Conservation (phyloP, 768 basidiomycete genomes). For the Agaricus blazei region DNA sequence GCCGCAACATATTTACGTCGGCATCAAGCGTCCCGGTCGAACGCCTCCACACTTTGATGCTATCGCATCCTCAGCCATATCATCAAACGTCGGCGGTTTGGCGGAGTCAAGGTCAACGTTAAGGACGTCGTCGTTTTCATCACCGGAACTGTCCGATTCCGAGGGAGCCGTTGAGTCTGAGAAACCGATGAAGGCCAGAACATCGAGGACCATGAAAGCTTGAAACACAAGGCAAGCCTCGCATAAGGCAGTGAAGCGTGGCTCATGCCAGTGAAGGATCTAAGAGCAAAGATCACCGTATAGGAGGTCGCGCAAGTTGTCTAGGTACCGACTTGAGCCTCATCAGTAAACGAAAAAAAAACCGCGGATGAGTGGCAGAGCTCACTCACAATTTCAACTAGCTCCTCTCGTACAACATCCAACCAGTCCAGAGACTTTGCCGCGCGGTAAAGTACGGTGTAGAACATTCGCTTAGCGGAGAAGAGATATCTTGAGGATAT, state of each 20-base stretch:
- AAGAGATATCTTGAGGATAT: slow-evolving; percentile 81
- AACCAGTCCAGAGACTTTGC: slow-evolving; percentile 63
- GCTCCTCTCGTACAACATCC: slow-evolving; percentile 74
- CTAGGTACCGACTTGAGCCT: slow-evolving; percentile 69
- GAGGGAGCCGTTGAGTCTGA: slow-evolving; percentile 7
- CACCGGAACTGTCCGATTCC: slow-evolving; percentile 15
- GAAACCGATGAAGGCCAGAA: slow-evolving; percentile 29
- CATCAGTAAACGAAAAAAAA: not conserved
- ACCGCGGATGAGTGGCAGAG: slow-evolving; percentile 1
- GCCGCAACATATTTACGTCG: slow-evolving; percentile 83
- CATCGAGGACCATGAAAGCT: slow-evolving; percentile 92
- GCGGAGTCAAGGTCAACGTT: slow-evolving; percentile 32
- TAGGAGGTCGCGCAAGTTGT: slow-evolving; percentile 87
- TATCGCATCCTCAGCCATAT: slow-evolving; percentile 90
- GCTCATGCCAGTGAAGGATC: slow-evolving; percentile 92
- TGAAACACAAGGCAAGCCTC: slow-evolving; percentile 96
- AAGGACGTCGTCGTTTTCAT: slow-evolving; percentile 28
- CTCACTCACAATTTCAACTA: slow-evolving; percentile 79
- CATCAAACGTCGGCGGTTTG: slow-evolving; percentile 72
- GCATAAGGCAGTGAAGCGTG: slow-evolving; percentile 80
- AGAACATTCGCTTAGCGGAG: slow-evolving; percentile 84
- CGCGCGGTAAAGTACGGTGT: slow-evolving; percentile 75
- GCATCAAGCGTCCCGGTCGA: slow-evolving; percentile 61
- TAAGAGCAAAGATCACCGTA: slow-evolving; percentile 95
- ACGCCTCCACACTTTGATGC: slow-evolving; percentile 45